These are phyloP conservation scores for Ceratocystis cubensis DNA, from an alignment of 2,329 filamentous ascomycete genomes.

Conservation along the genomic window DNA sequence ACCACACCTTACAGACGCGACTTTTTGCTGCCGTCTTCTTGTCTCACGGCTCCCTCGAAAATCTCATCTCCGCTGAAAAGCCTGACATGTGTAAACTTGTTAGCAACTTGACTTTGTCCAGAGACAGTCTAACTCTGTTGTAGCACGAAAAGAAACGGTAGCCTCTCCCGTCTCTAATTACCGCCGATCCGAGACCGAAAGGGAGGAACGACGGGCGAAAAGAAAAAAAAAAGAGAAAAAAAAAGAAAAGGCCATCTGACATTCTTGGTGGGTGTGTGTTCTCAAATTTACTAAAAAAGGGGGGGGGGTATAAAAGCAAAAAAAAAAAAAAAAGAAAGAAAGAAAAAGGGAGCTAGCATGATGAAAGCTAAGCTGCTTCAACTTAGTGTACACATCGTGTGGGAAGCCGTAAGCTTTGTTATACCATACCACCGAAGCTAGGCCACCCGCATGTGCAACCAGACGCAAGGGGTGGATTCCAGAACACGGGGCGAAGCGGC, in stretches of 20 bases:
- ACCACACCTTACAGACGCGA: not conserved
- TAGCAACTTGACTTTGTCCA: not conserved
- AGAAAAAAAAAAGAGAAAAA: not conserved
- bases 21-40: not conserved
- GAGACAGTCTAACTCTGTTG: not conserved
- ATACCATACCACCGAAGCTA: too few relatives aligned
- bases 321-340: not conserved
- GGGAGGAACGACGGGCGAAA: not conserved
- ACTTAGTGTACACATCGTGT: too few relatives aligned
- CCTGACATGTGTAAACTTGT: conserved; percentile 2
- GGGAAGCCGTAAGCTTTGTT: too few relatives aligned
- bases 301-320: not conserved
- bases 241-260: not conserved
- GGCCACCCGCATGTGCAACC: not conserved
- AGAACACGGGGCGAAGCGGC: not conserved
- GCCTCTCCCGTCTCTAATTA: not conserved
- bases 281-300: not conserved
- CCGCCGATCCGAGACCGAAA: not conserved
- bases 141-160: not conserved
- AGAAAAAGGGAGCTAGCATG: not conserved
- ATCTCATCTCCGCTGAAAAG: conserved; percentile 16
- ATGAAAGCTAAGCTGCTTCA: not conserved
- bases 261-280: not conserved
- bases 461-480: not conserved
- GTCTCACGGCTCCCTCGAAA: conserved; percentile 15